phyloP scores from a whole-genome alignment of 352 stramenopile species.

The Globisporangium orthogonon region DNA sequence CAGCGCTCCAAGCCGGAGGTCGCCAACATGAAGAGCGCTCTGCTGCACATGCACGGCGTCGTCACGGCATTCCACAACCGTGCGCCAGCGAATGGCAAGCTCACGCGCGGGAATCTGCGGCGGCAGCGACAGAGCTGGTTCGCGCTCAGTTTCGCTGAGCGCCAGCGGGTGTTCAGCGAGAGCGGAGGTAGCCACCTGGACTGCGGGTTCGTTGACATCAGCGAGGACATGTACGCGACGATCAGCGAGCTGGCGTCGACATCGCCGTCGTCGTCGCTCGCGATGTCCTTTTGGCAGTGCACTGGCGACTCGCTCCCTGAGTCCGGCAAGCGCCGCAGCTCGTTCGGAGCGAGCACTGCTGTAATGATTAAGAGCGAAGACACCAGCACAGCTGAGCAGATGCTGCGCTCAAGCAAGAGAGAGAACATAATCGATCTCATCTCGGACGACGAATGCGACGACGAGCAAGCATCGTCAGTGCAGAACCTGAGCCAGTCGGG shows the following conservation, averaged over 20 bases:
- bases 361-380: not conserved
- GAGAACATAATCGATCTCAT: conserved; percentile 8
- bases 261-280: not conserved
- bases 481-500: not conserved
- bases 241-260: conserved; percentile 2
- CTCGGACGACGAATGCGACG: conserved; percentile 3
- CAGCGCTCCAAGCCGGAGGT: conserved; percentile 12
- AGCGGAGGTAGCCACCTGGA: not conserved
- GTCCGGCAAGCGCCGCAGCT: conserved; percentile 1
- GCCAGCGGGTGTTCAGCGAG: not conserved
- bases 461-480: not conserved
- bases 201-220: conserved; percentile 9
- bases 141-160: not conserved
- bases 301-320: not conserved
- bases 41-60: conserved; percentile 10
- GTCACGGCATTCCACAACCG: conserved; percentile 4
- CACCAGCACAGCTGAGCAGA: not conserved
- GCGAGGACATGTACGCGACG: conserved; percentile 9
- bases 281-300: not conserved
- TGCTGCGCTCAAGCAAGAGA: not conserved
- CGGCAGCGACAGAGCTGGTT: conserved; percentile 14
- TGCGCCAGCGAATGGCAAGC: conserved; percentile 2
- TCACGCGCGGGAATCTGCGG: conserved; percentile 7
- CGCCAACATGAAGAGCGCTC: conserved; percentile 9
- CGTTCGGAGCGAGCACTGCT: not conserved